Evolutionary conservation across 257 asterid species (phyloP).

Genomic region (Solanum pinnatisectum): DNA sequence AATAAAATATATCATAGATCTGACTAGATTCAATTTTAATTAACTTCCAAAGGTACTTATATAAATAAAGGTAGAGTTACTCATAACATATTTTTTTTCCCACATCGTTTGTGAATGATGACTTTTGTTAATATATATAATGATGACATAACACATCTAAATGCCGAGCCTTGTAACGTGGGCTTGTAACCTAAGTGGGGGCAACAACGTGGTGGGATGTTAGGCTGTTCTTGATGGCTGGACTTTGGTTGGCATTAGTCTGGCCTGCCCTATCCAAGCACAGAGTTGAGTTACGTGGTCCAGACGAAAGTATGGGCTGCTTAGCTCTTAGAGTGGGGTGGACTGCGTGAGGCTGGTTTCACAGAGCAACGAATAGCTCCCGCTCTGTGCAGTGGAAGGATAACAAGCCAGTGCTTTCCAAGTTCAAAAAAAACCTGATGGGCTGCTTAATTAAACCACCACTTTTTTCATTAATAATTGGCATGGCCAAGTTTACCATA

Average conservation of each 20-base stretch:
- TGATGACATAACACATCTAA: background rate
- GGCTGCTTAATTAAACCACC: background rate
- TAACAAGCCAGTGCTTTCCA: background rate
- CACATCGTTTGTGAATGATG: background rate
- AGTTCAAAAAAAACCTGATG: background rate
- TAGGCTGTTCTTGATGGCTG: background rate
- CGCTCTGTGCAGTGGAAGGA: background rate
- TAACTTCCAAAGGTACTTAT: background rate
- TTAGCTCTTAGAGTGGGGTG: background rate
- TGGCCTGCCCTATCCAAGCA: background rate
- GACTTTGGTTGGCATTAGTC: background rate
- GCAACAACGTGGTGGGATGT: background rate
- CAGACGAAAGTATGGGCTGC: background rate
- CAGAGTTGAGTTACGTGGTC: background rate
- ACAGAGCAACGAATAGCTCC: background rate
- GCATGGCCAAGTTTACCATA: too few species aligned
- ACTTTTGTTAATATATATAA: background rate
- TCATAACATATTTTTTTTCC: background rate
- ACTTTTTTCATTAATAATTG: background rate
- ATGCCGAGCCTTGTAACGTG: background rate
- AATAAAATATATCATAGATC: background rate
- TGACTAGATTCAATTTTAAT: background rate
- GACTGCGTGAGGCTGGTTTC: background rate
- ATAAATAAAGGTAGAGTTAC: background rate
- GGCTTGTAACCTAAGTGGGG: background rate